Evolutionary conservation across 495 filamentous ascomycete genomes (phyloP).

Genomic region (Penicillium argentinense): DNA sequence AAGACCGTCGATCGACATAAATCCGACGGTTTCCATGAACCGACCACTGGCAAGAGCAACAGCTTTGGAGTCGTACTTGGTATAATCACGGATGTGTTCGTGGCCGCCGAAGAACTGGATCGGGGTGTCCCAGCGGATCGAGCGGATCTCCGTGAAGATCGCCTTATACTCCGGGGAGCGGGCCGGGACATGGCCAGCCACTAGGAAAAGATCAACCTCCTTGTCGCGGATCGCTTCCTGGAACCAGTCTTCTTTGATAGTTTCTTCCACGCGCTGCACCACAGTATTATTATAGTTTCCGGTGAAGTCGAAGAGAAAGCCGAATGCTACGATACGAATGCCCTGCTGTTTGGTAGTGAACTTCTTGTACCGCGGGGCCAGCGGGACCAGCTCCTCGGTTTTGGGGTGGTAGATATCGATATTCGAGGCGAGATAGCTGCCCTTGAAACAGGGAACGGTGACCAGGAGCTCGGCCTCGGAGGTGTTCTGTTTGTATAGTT

Average conservation of each 20-base stretch:
- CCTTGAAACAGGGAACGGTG: constrained; percentile 76
- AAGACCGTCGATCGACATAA: constrained; percentile 81
- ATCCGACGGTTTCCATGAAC: constrained; percentile 98
- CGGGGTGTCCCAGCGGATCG: constrained; percentile 73
- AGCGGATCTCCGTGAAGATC: constrained; percentile 76
- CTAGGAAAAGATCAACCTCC: constrained; percentile 83
- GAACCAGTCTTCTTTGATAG: constrained; percentile 86
- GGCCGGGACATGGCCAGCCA: constrained; percentile 83
- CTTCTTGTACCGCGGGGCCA: constrained; percentile 80
- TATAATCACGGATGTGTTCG: constrained; percentile 84
- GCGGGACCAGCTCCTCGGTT: constrained; percentile 66
- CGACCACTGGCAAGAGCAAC: constrained; percentile 86
- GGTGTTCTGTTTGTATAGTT: constrained; percentile 80
- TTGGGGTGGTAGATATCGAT: constrained; percentile 80
- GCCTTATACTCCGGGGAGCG: constrained; percentile 73
- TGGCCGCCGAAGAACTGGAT: constrained; percentile 96
- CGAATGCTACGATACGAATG: constrained; percentile 81
- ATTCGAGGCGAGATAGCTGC: constrained; percentile 83
- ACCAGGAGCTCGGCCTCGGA: constrained; percentile 71
- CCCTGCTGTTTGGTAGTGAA: constrained; percentile 87
- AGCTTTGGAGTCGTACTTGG: constrained; percentile 74
- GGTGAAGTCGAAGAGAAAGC: constrained; percentile 91
- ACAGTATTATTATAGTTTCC: constrained; percentile 86
- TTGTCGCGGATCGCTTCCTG: constrained; percentile 75
- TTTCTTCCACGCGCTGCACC: constrained; percentile 73